A percentile compares a stretch with the other conserved stretches of the same genome.
These are phyloP conservation scores for Fusarium pininemorale DNA, from an alignment of 2,329 filamentous ascomycete species.

Conservation along the genomic window DNA sequence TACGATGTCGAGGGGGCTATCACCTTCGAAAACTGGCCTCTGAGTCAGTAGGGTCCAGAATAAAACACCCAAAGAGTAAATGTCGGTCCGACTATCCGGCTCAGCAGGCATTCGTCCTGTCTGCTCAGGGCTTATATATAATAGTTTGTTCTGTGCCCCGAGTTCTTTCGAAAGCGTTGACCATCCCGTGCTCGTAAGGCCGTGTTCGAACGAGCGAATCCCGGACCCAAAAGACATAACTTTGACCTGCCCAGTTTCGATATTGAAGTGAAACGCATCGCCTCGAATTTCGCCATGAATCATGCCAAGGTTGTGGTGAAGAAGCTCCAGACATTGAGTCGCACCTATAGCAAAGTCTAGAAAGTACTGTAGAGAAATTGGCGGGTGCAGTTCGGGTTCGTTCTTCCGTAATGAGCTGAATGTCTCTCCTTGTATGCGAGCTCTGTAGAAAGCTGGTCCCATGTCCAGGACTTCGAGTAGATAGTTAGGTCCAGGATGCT, in stretches of 20 bases:
- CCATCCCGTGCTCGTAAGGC: constrained; percentile 87
- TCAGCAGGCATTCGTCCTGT: constrained; percentile 93
- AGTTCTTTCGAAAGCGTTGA: constrained; percentile 81
- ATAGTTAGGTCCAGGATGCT: constrained; percentile 79
- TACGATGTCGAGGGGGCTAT: constrained; percentile 86
- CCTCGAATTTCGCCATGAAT: constrained; percentile 91
- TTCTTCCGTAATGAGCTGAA: constrained; percentile 57
- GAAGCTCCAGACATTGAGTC: constrained; percentile 82
- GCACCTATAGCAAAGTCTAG: constrained; percentile 92
- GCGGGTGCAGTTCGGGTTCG: constrained; percentile 61
- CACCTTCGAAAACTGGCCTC: constrained; percentile 80
- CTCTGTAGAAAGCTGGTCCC: constrained; percentile 76
- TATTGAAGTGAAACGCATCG: constrained; percentile 89
- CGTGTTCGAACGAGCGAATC: constrained; percentile 87
- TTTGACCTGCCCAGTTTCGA: constrained; percentile 75
- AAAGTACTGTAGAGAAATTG: constrained; percentile 78
- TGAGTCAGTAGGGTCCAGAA: constrained; percentile 89
- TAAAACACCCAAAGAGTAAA: constrained; percentile 88
- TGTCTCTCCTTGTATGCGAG: constrained; percentile 61
- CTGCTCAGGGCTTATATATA: constrained; percentile 94
- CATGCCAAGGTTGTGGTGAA: constrained; percentile 88
- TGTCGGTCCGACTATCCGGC: constrained; percentile 90
- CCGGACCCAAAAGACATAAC: constrained; percentile 89
- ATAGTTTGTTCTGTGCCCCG: constrained; percentile 87
- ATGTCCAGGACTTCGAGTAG: constrained; percentile 77